These are phyloP conservation scores for Tripterygium wilfordii DNA, from an alignment of 177 flowering plant genomes.

Conservation along the genomic window DNA sequence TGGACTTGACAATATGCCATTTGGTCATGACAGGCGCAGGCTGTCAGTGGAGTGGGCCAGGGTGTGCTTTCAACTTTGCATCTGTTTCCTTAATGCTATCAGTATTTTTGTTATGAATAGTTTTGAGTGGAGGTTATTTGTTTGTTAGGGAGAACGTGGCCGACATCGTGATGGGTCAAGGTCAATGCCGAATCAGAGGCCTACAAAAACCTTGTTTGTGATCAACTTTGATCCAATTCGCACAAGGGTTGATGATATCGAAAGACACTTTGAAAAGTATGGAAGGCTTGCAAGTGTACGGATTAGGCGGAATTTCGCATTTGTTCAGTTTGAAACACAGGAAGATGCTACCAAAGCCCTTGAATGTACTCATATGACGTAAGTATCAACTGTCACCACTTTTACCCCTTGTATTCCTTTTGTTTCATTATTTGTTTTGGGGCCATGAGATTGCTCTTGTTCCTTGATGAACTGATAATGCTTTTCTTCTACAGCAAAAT, in stretches of 20 bases:
- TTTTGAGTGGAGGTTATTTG: not conserved
- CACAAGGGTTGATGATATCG: slow-evolving; percentile 71
- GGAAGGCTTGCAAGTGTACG: slow-evolving; percentile 77
- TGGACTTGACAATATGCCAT: slow-evolving; percentile 62
- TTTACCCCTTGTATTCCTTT: too few species aligned
- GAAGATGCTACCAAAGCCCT: slow-evolving; percentile 97
- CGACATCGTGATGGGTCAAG: slow-evolving; percentile 56
- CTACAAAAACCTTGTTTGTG: slow-evolving; percentile 88
- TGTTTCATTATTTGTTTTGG: too few species aligned
- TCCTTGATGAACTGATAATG: not conserved
- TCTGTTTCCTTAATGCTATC: too few species aligned
- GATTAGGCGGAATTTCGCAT: slow-evolving; percentile 87
- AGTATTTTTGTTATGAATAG: too few species aligned
- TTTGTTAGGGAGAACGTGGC: slow-evolving; percentile 72
- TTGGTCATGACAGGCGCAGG: slow-evolving; percentile 75
- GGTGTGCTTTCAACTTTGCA: not conserved
- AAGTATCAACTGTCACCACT: too few species aligned
- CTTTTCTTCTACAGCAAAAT: slow-evolving; percentile 54
- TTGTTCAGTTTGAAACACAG: slow-evolving; percentile 91
- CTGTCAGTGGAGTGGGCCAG: slow-evolving; percentile 79
- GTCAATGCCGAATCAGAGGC: slow-evolving; percentile 59
- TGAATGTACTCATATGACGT: slow-evolving; percentile 87
- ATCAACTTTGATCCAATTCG: slow-evolving; percentile 84
- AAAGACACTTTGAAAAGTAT: slow-evolving; percentile 81
- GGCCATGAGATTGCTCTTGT: too few species aligned